A percentile compares a stretch with the other conserved stretches of the same genome.
These are phyloP conservation scores for Theileria annulata DNA, from an alignment of 169 alveolate genomes.

Conservation along the genomic window DNA sequence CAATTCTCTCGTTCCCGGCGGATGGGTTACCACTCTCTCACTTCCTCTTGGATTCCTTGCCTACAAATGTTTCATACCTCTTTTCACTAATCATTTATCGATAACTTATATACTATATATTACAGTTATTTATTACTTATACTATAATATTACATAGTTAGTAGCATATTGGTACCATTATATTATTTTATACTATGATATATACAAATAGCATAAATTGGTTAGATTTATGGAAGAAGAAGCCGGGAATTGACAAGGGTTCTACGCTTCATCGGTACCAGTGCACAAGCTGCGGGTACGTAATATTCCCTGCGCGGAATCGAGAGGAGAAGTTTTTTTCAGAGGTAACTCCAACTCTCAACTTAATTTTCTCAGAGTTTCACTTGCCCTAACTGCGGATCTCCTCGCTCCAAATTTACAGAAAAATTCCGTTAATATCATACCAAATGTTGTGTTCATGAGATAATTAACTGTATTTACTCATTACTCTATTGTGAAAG, in stretches of 20 bases:
- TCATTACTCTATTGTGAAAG: background rate
- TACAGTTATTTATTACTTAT: background rate
- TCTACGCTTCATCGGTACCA: constrained; percentile 56
- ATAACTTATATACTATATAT: too few species aligned
- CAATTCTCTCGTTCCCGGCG: constrained; percentile 58
- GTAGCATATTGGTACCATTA: too few species aligned
- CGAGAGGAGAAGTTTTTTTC: constrained; percentile 74
- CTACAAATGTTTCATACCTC: constrained; percentile 12
- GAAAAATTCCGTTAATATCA: constrained; percentile 26
- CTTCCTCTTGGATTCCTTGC: constrained; percentile 48
- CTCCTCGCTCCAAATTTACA: constrained; percentile 54
- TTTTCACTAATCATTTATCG: too few species aligned
- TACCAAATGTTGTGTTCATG: too few species aligned
- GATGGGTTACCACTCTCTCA: constrained; percentile 43
- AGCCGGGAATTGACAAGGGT: background rate
- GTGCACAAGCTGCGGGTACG: constrained; percentile 72
- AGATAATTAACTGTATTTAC: too few species aligned
- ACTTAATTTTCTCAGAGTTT: constrained; percentile 37
- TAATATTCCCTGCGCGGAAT: constrained; percentile 77
- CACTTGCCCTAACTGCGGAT: constrained; percentile 69
- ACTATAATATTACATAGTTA: background rate
- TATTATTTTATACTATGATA: too few species aligned
- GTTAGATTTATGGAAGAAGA: constrained; percentile 5
- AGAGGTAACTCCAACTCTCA: constrained; percentile 43
- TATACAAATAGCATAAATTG: too few species aligned